Conservation (phyloP, 176 grass and related monocot species). For the Ensete ventricosum region DNA sequence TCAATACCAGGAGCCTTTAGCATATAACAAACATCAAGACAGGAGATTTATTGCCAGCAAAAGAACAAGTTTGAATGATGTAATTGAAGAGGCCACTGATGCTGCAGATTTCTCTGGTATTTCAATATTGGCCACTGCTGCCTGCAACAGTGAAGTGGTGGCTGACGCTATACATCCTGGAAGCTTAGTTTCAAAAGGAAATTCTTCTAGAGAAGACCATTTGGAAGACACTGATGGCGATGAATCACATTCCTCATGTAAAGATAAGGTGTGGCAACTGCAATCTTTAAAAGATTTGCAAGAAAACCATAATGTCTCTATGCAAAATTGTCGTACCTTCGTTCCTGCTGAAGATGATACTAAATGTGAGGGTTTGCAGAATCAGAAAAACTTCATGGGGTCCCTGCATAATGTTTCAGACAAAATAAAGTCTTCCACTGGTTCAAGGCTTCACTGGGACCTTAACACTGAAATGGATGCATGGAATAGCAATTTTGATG, state of each 20-base stretch:
- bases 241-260: conserved; percentile 27
- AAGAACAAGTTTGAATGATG: conserved; percentile 6
- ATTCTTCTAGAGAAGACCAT: conserved; percentile 33
- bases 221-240: conserved; percentile 5
- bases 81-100: conserved; percentile 24
- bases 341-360: conserved; percentile 5
- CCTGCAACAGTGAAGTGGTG: conserved; percentile 54
- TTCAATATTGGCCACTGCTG: conserved; percentile 80
- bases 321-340: conserved; percentile 25
- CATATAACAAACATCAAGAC: conserved; percentile 36
- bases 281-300: conserved; percentile 22
- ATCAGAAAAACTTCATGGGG: conserved; percentile 23
- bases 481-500: conserved; percentile 46
- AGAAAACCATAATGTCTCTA: conserved; percentile 10
- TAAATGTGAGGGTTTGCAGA: conserved; percentile 13
- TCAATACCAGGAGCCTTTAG: conserved; percentile 28
- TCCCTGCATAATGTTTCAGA: conserved; percentile 25
- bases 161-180: conserved; percentile 24
- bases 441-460: conserved; percentile 78
- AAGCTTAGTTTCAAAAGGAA: conserved; percentile 20
- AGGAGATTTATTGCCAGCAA: conserved; percentile 23
- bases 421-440: conserved; percentile 18
- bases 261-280: conserved; percentile 19
- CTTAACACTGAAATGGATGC: conserved; percentile 81
- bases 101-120: conserved; percentile 92